phyloP scores from a whole-genome alignment of 2,329 filamentous ascomycete species.

The Ceratocystis variospora region DNA sequence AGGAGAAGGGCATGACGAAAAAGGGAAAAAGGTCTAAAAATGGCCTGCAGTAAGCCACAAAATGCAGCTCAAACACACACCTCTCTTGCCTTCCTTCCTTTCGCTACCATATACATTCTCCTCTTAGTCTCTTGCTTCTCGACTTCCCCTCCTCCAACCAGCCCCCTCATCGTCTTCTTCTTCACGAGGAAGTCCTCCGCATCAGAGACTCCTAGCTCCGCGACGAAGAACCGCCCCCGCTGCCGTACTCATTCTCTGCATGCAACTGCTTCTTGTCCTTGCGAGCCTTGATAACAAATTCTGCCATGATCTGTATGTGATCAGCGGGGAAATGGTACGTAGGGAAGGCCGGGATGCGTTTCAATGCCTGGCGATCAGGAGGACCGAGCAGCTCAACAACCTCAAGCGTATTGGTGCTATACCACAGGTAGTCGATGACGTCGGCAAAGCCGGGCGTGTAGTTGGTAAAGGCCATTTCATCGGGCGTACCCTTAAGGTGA shows the following conservation, averaged over 20 bases:
- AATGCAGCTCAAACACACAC: not conserved
- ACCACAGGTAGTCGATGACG: slow-evolving; percentile 96
- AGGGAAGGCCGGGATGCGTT: slow-evolving; percentile 78
- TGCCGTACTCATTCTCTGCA: slow-evolving; percentile 46
- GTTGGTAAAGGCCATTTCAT: slow-evolving; percentile 86
- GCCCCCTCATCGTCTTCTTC: not conserved
- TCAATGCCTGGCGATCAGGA: slow-evolving; percentile 72
- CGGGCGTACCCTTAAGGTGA: slow-evolving; percentile 64
- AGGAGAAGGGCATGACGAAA: not conserved
- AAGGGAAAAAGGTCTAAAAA: not conserved
- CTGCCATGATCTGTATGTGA: slow-evolving; percentile 76
- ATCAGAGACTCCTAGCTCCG: not conserved
- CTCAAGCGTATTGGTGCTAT: slow-evolving; percentile 77
- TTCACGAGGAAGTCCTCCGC: not conserved
- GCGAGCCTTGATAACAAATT: slow-evolving; percentile 76
- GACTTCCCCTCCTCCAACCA: not conserved
- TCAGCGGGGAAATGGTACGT: slow-evolving; percentile 92
- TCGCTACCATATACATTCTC: not conserved
- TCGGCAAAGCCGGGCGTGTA: slow-evolving; percentile 89
- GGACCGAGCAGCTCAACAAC: slow-evolving; percentile 74
- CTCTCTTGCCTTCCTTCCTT: not conserved
- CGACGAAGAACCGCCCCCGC: slow-evolving; percentile 13
- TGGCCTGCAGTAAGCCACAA: not conserved
- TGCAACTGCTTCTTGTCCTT: slow-evolving; percentile 62
- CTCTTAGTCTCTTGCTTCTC: not conserved